Evolutionary conservation across 139 green algal species (phyloP).

Genomic region (Helicosporidium sp.): DNA sequence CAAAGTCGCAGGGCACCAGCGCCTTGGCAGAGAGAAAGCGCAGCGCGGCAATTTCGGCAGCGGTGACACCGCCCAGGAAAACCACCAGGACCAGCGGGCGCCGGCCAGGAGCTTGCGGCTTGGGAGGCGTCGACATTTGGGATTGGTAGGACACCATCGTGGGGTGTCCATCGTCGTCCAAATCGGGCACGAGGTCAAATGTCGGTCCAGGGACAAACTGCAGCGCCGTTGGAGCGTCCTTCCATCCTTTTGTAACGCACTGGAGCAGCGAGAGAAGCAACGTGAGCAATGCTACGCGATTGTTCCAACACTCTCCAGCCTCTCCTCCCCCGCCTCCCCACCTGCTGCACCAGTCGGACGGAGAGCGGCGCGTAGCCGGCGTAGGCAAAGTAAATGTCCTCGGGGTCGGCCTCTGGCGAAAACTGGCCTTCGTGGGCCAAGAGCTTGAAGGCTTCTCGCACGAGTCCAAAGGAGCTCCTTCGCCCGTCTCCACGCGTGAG

Average conservation of each 20-base stretch:
- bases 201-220: background rate
- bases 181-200: background rate
- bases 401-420: constrained; percentile 16
- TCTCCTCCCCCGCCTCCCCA: constrained; percentile 18
- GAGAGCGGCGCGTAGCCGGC: constrained; percentile 68
- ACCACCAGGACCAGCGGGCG: constrained; percentile 45
- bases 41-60: constrained; percentile 66
- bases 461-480: constrained; percentile 13
- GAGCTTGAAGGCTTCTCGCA: constrained; percentile 32
- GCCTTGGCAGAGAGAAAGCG: constrained; percentile 39
- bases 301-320: too few species aligned
- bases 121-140: too few species aligned
- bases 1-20: constrained; percentile 38
- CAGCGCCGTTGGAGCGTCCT: background rate
- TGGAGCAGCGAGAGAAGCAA: too few species aligned
- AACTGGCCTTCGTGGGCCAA: constrained; percentile 43
- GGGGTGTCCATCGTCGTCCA: background rate
- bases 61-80: constrained; percentile 75
- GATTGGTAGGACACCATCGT: too few species aligned
- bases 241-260: too few species aligned
- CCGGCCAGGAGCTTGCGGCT: too few species aligned
- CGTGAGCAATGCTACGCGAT: too few species aligned
- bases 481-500: constrained; percentile 15
- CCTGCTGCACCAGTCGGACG: constrained; percentile 61
- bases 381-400: constrained; percentile 35